Evolutionary conservation across 2,329 filamentous ascomycete species (phyloP).

Genomic region (Neofusicoccum laricinum): DNA sequence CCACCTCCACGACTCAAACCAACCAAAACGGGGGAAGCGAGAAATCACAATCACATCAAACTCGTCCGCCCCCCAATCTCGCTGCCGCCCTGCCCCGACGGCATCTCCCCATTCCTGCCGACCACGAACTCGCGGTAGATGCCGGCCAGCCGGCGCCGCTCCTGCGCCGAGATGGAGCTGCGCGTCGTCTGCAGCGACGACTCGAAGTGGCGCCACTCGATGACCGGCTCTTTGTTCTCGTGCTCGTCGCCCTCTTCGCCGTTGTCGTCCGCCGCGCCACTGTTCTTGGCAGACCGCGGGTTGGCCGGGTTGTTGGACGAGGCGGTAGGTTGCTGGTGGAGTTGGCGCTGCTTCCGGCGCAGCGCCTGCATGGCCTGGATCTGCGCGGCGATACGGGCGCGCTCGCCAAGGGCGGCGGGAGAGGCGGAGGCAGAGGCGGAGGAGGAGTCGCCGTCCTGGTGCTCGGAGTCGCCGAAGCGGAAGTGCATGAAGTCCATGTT

Average conservation of each 20-base stretch:
- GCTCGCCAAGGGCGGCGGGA: slow-evolving; percentile 63
- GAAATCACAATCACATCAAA: slow-evolving; percentile 64
- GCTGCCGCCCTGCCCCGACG: slow-evolving; percentile 83
- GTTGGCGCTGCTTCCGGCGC: slow-evolving; percentile 60
- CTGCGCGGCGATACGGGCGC: slow-evolving; percentile 76
- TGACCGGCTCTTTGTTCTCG: slow-evolving; percentile 66
- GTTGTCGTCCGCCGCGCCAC: slow-evolving; percentile 21
- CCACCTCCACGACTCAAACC: neutral
- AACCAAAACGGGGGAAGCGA: neutral
- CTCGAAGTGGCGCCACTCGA: slow-evolving; percentile 79
- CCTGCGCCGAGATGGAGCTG: slow-evolving; percentile 76
- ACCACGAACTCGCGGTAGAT: slow-evolving; percentile 95
- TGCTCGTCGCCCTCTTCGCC: slow-evolving; percentile 41
- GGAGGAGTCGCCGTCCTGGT: slow-evolving; percentile 28
- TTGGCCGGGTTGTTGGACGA: neutral
- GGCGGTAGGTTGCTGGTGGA: slow-evolving; percentile 33
- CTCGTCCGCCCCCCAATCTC: slow-evolving; percentile 91
- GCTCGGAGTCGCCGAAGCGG: slow-evolving; percentile 61
- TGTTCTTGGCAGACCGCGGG: slow-evolving; percentile 17
- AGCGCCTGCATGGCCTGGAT: slow-evolving; percentile 74
- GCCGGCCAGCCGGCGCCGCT: slow-evolving; percentile 67
- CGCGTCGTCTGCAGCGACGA: slow-evolving; percentile 74
- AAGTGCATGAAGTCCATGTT: slow-evolving; percentile 59
- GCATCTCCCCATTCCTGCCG: slow-evolving; percentile 92
- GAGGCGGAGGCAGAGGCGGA: slow-evolving; percentile 33